A percentile compares a stretch with the other conserved stretches of the same genome.
Conservation (phyloP, 768 basidiomycete genomes). For the Myochromella boudieri region DNA sequence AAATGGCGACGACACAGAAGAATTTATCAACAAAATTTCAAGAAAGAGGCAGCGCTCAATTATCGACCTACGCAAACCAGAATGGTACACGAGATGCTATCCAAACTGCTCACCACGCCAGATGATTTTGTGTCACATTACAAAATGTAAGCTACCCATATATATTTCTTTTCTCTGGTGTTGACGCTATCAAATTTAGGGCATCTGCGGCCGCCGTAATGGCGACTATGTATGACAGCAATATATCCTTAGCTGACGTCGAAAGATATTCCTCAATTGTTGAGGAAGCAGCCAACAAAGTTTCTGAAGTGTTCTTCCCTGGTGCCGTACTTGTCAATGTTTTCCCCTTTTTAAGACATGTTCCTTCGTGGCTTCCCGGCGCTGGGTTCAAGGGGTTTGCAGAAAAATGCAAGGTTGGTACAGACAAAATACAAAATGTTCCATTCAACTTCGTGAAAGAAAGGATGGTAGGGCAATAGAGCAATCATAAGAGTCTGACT, state of each 20-base stretch:
- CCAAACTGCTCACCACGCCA: constrained; percentile 15
- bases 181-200: constrained; percentile 5
- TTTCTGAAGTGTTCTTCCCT: constrained; percentile 16
- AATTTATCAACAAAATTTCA: constrained; percentile 27
- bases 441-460: constrained; percentile 16
- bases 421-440: constrained; percentile 15
- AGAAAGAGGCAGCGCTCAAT: too few species aligned
- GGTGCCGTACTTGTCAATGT: too few species aligned
- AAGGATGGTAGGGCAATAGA: constrained; percentile 10
- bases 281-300: constrained; percentile 15
- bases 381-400: constrained; percentile 24
- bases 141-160: constrained; percentile 9
- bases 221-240: too few species aligned
- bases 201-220: constrained; percentile 17
- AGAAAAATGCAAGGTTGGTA: constrained; percentile 4
- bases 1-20: constrained; percentile 29
- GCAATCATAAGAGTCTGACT: too few species aligned
- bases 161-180: neutral
- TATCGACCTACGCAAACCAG: too few species aligned
- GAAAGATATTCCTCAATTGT: constrained; percentile 24
- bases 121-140: constrained; percentile 14
- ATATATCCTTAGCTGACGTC: too few species aligned
- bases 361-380: constrained; percentile 39
- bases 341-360: too few species aligned
- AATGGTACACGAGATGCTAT: too few species aligned